Percentiles rank a stretch among this genome's conserved stretches.
Evolutionary conservation across 345 rosid genomes (phyloP).

Genomic region (Erysimum cheiranthoides): DNA sequence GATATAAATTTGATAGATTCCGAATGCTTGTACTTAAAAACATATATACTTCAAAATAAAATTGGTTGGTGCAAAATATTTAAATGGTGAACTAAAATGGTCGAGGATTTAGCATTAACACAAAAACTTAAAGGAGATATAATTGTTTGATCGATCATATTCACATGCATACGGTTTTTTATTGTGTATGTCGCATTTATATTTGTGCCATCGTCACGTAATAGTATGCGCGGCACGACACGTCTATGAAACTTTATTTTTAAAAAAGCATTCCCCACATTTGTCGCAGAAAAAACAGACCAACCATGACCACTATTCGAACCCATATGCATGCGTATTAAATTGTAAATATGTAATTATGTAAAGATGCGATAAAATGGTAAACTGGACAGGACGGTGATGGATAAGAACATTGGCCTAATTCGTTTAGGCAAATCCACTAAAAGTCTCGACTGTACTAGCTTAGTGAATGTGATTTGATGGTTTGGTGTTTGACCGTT

Average conservation of each 20-base stretch:
- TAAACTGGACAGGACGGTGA: conserved; percentile 33
- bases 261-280: not conserved
- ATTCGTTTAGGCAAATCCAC: conserved; percentile 43
- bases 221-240: not conserved
- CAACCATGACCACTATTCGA: conserved; percentile 20
- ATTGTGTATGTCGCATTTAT: not conserved
- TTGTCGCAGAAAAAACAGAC: conserved; percentile 24
- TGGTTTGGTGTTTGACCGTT: conserved; percentile 45
- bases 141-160: not conserved
- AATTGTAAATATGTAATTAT: not conserved
- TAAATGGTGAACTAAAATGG: too few species aligned
- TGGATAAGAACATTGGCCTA: conserved; percentile 44
- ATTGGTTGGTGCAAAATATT: too few species aligned
- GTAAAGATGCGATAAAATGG: conserved; percentile 8
- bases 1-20: not conserved
- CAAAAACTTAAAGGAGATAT: too few species aligned
- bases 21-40: not conserved
- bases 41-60: too few species aligned
- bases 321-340: conserved; percentile 18
- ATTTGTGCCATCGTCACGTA: not conserved
- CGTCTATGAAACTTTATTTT: not conserved
- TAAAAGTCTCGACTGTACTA: conserved; percentile 29
- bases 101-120: too few species aligned
- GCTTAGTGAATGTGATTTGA: conserved; percentile 45
- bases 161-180: not conserved